These are phyloP conservation scores for Zymoseptoria pseudotritici DNA, from an alignment of 2,329 filamentous ascomycete species.

Conservation along the genomic window DNA sequence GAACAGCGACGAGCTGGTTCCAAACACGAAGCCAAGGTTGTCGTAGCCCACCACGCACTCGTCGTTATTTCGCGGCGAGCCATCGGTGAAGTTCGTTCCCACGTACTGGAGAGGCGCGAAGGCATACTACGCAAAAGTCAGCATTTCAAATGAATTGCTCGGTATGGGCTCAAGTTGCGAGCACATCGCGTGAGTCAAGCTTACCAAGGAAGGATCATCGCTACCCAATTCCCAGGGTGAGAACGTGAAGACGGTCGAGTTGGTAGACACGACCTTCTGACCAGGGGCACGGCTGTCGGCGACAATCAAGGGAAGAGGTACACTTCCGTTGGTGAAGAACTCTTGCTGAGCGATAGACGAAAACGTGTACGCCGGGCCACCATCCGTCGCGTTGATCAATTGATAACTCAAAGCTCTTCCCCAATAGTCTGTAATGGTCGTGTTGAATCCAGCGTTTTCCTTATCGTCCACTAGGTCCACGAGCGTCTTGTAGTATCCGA, in stretches of 20 bases:
- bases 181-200: not conserved
- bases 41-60: slow-evolving; percentile 73
- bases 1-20: slow-evolving; percentile 78
- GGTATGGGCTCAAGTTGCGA: not conserved
- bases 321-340: slow-evolving; percentile 55
- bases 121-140: slow-evolving; percentile 39
- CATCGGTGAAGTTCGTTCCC: slow-evolving; percentile 63
- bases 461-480: slow-evolving; percentile 54
- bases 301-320: slow-evolving; percentile 67
- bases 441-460: slow-evolving; percentile 55
- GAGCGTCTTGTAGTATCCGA: slow-evolving; percentile 57
- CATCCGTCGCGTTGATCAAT: slow-evolving; percentile 66
- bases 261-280: slow-evolving; percentile 55
- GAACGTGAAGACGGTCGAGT: slow-evolving; percentile 70
- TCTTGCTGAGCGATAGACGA: slow-evolving; percentile 63
- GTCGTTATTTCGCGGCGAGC: slow-evolving; percentile 48
- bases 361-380: slow-evolving; percentile 71
- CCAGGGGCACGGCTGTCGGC: slow-evolving; percentile 60
- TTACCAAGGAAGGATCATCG: slow-evolving; percentile 58
- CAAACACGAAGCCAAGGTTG: slow-evolving; percentile 75
- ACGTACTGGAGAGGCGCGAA: slow-evolving; percentile 65
- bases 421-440: slow-evolving; percentile 75
- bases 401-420: slow-evolving; percentile 80
- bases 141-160: not conserved
- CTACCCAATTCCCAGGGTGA: slow-evolving; percentile 74